Evolutionary conservation across 192 early-diverging fungal species (phyloP).

Genomic region (Coemansia sp.): DNA sequence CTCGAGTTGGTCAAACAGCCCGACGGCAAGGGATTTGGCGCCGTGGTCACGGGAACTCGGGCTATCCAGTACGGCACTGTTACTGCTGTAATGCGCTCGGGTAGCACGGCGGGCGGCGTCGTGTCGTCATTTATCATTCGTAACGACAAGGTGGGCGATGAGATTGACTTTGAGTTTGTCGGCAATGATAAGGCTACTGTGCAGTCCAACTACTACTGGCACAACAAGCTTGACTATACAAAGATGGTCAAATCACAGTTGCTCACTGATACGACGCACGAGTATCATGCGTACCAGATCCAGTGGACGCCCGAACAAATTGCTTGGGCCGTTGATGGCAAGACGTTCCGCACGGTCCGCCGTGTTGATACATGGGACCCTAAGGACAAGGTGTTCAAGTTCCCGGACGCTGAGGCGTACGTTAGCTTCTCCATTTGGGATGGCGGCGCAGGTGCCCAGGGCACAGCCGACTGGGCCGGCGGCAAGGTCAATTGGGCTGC

Average conservation of each 20-base stretch:
- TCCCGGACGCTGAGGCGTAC: constrained; percentile 53
- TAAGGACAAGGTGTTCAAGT: constrained; percentile 38
- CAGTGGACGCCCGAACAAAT: constrained; percentile 61
- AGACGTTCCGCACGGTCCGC: constrained; percentile 52
- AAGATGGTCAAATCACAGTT: constrained; percentile 48
- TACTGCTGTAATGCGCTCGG: constrained; percentile 56
- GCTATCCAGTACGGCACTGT: constrained; percentile 64
- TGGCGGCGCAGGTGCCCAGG: constrained; percentile 54
- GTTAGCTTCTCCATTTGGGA: constrained; percentile 68
- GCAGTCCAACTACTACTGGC: constrained; percentile 66
- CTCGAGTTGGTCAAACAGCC: constrained; percentile 48
- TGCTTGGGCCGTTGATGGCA: constrained; percentile 53
- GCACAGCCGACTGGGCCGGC: constrained; percentile 64
- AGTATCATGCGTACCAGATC: constrained; percentile 59
- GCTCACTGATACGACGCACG: constrained; percentile 38
- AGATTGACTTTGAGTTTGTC: constrained; percentile 70
- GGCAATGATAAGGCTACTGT: constrained; percentile 54
- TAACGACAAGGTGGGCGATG: constrained; percentile 58
- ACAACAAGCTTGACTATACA: constrained; percentile 57
- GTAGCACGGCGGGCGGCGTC: constrained; percentile 52
- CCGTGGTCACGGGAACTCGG: constrained; percentile 56
- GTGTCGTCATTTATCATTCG: constrained; percentile 62
- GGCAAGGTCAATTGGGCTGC: constrained; percentile 59
- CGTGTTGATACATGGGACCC: constrained; percentile 53
- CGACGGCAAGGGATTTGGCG: constrained; percentile 56